Evolutionary conservation across 2,329 filamentous ascomycete genomes (phyloP), one percentile per base, ranked within the genome.

Genomic region (Trichoderma citrinoviride): DNA sequence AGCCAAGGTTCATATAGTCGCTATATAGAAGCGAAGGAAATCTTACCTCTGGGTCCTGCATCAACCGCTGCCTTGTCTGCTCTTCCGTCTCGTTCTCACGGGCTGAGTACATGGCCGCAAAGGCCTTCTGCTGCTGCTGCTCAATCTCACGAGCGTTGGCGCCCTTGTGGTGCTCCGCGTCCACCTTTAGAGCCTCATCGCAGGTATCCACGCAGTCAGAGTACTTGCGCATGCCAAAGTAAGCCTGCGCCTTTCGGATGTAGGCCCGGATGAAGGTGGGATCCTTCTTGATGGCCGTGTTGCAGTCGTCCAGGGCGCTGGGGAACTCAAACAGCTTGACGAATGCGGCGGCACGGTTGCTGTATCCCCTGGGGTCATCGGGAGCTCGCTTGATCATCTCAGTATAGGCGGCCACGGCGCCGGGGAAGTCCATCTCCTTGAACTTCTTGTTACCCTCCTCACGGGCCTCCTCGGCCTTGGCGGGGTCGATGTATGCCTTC

Each of bases 381-480:
- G 96, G 95, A 0, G 92, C 90, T 65, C 95, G 93, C 85, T 97
- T 97, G 78, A 90, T 90, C 93, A 98, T 97, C 82, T 99, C 95
- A 1, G 84, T 87, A 82, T 99, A 99, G 0, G 94, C 92, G 50
- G 92, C 93, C 29, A 99, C 93, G 10, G 95, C 95, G 61, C 87
- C 95, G 12, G 95, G 94, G 91, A 93, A 98, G 79, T 99, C 93
- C 37, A 86, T 89, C 73, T 93, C 92, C 84, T 98, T 98, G 86
- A 99, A 99, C 80, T 96, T 96, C 78, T 91, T 87, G 80, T 97
- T 97, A 50, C 95, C 95, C 66, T 96, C 88, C 77, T 97, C 92
- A 70, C 95, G 93, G 15, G 95, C 93, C 82, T 97, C 91, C 74
- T 99, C 95, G 23, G 95, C 95, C 82, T 97, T 94, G 71, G 82